phyloP scores from a whole-genome alignment of 1,139 yeast species.

The Geotrichum fermentans region DNA sequence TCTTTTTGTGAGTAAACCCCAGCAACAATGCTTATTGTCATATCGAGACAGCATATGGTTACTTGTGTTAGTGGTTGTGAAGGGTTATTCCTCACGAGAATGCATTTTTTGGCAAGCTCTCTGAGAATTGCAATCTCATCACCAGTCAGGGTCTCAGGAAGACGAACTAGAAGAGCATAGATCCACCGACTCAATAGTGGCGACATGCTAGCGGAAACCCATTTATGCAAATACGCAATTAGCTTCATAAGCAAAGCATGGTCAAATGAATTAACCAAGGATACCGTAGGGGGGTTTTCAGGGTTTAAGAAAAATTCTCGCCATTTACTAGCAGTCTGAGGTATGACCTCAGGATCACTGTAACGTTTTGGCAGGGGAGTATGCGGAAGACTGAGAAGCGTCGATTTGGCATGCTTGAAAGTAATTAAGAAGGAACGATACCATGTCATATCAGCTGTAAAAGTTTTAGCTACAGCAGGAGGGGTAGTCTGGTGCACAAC shows the following conservation, averaged over 20 bases:
- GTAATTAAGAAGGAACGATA: slow-evolving; percentile 20
- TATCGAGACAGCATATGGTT: slow-evolving; percentile 26
- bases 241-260: slow-evolving; percentile 23
- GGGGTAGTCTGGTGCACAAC: neutral
- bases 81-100: slow-evolving; percentile 14
- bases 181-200: slow-evolving; percentile 38
- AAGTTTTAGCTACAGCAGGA: neutral
- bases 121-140: slow-evolving; percentile 41
- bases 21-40: slow-evolving; percentile 34
- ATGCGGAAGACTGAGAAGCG: neutral
- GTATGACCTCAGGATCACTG: slow-evolving; percentile 20
- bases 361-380: neutral
- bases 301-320: slow-evolving; percentile 8
- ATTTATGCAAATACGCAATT: slow-evolving; percentile 29
- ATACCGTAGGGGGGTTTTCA: slow-evolving; percentile 3
- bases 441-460: slow-evolving; percentile 22
- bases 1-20: slow-evolving; percentile 38
- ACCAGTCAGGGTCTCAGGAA: slow-evolving; percentile 39
- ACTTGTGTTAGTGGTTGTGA: neutral
- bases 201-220: slow-evolving; percentile 28
- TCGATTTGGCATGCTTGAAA: slow-evolving; percentile 20
- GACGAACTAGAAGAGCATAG: slow-evolving; percentile 37
- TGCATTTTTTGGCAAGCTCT: slow-evolving; percentile 39
- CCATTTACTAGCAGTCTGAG: slow-evolving; percentile 30
- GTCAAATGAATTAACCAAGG: slow-evolving; percentile 1